Evolutionary conservation across 1,284 basidiomycete species (phyloP).

Genomic region (Agaricales sp.): DNA sequence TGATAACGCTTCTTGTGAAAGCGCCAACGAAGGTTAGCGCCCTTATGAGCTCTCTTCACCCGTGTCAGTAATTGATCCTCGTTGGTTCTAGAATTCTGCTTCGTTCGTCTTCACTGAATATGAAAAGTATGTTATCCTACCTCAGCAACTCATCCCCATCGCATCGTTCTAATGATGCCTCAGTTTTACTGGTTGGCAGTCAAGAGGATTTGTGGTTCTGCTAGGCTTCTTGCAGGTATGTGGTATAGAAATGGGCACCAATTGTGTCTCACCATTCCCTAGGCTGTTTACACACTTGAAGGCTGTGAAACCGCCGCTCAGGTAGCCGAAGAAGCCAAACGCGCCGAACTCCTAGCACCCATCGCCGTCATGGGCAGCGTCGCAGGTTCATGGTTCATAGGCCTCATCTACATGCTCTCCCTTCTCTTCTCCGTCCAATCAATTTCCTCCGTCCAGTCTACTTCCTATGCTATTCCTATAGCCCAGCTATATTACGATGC

Average conservation of each 20-base stretch:
- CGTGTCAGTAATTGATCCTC: not conserved
- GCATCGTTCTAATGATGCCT: not conserved
- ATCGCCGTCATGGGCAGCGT: slow-evolving; percentile 46
- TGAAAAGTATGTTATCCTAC: slow-evolving; percentile 32
- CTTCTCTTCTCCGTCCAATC: slow-evolving; percentile 49
- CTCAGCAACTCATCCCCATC: slow-evolving; percentile 3
- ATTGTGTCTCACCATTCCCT: not conserved
- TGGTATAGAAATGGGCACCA: not conserved
- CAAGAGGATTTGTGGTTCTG: slow-evolving; percentile 45
- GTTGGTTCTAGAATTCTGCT: slow-evolving; percentile 32
- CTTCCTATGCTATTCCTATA: slow-evolving; percentile 44
- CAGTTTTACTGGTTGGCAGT: slow-evolving; percentile 48
- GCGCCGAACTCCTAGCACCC: slow-evolving; percentile 46
- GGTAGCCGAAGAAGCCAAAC: slow-evolving; percentile 48
- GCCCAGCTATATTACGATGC: slow-evolving; percentile 50
- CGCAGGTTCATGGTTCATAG: slow-evolving; percentile 51
- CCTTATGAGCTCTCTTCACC: not conserved
- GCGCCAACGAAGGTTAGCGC: slow-evolving; percentile 37
- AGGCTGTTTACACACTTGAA: slow-evolving; percentile 54
- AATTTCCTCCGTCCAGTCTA: slow-evolving; percentile 36
- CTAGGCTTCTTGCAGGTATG: slow-evolving; percentile 46
- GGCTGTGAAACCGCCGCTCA: slow-evolving; percentile 57
- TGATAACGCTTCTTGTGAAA: slow-evolving; percentile 44
- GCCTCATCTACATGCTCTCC: slow-evolving; percentile 48
- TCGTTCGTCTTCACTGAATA: slow-evolving; percentile 48